Evolutionary conservation across 352 stramenopile genomes (phyloP).

Genomic region (Plasmopara halstedii): DNA sequence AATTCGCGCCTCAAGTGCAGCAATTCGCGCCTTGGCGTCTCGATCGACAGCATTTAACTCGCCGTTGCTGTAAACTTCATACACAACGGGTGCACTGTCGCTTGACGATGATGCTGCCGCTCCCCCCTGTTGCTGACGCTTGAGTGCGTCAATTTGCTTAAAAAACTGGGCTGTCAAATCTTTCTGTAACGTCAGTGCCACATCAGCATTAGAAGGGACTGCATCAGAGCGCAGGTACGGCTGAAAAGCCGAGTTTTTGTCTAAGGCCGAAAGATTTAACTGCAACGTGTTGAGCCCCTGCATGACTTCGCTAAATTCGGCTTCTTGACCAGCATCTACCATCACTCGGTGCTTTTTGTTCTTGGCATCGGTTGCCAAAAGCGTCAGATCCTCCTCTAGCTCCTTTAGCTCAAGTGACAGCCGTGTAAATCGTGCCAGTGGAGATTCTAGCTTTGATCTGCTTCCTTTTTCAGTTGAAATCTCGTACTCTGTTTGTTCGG

Average conservation of each 20-base stretch:
- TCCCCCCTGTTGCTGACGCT: slow-evolving; percentile 29
- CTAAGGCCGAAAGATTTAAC: slow-evolving; percentile 50
- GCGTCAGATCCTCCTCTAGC: slow-evolving; percentile 50
- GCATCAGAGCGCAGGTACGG: slow-evolving; percentile 39
- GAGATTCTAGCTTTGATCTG: slow-evolving; percentile 41
- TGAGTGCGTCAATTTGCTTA: slow-evolving; percentile 51
- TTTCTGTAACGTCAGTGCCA: slow-evolving; percentile 47
- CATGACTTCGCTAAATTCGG: slow-evolving; percentile 59
- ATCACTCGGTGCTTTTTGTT: slow-evolving; percentile 43
- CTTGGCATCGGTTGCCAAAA: slow-evolving; percentile 35
- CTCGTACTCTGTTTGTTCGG: slow-evolving; percentile 52
- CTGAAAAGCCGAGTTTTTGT: slow-evolving; percentile 46
- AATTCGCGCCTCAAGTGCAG: slow-evolving; percentile 51
- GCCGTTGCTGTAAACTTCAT: slow-evolving; percentile 76
- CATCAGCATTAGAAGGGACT: slow-evolving; percentile 20
- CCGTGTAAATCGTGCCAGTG: slow-evolving; percentile 60
- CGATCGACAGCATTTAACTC: slow-evolving; percentile 61
- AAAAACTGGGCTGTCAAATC: slow-evolving; percentile 70
- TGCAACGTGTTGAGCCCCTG: slow-evolving; percentile 50
- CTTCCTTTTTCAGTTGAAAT: slow-evolving; percentile 10
- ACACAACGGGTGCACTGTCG: slow-evolving; percentile 43
- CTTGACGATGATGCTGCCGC: slow-evolving; percentile 1
- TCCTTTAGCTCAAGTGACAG: slow-evolving; percentile 65
- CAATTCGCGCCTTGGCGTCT: slow-evolving; percentile 53
- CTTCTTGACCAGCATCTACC: slow-evolving; percentile 57